A percentile compares a stretch with the other conserved stretches of the same genome.
Evolutionary conservation across 352 stramenopile genomes (phyloP).

Genomic region (Phytophthora cactorum): DNA sequence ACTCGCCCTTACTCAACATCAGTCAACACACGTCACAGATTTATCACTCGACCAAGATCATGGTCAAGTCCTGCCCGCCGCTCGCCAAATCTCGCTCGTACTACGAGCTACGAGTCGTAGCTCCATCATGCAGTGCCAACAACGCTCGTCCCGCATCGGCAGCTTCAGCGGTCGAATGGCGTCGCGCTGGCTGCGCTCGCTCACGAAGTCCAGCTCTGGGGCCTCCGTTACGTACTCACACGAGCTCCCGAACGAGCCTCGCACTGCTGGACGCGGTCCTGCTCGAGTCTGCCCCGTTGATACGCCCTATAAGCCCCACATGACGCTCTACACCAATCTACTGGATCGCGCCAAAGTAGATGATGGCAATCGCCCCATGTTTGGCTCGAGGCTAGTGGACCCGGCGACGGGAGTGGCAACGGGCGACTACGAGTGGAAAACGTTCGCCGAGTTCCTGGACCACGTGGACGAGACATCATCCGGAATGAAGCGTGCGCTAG

Average conservation of each 20-base stretch:
- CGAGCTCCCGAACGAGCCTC: conserved; percentile 10
- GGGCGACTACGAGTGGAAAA: conserved; percentile 59
- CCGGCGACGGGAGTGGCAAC: conserved; percentile 33
- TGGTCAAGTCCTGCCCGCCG: conserved; percentile 1
- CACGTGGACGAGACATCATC: conserved; percentile 43
- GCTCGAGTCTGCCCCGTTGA: conserved; percentile 28
- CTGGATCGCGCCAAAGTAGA: conserved; percentile 52
- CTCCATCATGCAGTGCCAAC: conserved; percentile 9
- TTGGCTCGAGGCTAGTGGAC: conserved; percentile 52
- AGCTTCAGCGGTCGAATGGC: conserved; percentile 2
- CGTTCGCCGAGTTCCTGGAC: conserved; percentile 54
- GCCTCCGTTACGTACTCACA: conserved; percentile 9
- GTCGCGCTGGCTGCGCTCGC: conserved; percentile 10
- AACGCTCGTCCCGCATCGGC: conserved; percentile 7
- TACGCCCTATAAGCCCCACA: conserved; percentile 43
- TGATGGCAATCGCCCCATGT: conserved; percentile 53
- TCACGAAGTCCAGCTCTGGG: conserved; percentile 2
- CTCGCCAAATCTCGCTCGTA: not conserved
- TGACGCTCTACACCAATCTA: conserved; percentile 67
- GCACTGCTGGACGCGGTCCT: conserved; percentile 22
- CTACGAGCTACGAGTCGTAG: not conserved
- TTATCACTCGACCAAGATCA: too few species aligned
- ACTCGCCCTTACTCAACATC: conserved; percentile 1
- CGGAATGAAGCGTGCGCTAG: conserved; percentile 45
- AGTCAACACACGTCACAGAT: too few species aligned